A percentile compares a stretch with the other conserved stretches of the same genome.
Conservation (phyloP, 768 basidiomycete species). For the Russula earlei region DNA sequence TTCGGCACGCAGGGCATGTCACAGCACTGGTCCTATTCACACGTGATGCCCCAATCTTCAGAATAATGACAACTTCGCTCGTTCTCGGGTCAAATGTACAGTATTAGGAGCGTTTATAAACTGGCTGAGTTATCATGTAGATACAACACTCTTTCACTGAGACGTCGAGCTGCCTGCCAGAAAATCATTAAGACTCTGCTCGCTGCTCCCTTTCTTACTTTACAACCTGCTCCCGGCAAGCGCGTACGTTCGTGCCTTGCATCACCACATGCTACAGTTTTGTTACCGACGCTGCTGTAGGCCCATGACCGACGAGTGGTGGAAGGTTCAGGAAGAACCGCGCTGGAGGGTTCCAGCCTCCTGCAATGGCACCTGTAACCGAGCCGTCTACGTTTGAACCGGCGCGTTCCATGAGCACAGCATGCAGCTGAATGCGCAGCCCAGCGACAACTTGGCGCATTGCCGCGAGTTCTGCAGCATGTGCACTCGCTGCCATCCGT, state of each 20-base stretch:
- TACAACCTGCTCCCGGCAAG: background rate
- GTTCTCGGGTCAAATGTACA: too few relatives aligned
- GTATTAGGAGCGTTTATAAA: too few relatives aligned
- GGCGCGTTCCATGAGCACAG: slow-evolving; percentile 20
- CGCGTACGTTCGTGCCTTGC: background rate
- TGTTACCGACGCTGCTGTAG: background rate
- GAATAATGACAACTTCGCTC: too few relatives aligned
- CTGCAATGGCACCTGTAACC: background rate
- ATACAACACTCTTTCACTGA: too few relatives aligned
- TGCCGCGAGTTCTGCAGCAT: slow-evolving; percentile 17
- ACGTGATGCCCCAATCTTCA: too few relatives aligned
- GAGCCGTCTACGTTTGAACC: background rate
- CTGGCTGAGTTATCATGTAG: too few relatives aligned
- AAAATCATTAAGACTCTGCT: background rate
- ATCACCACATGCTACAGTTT: background rate
- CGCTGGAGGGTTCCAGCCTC: background rate
- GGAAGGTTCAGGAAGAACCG: slow-evolving; percentile 6
- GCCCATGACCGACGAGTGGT: background rate
- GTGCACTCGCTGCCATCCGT: slow-evolving; percentile 13
- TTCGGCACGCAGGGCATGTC: too few relatives aligned
- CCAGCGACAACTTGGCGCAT: slow-evolving; percentile 19
- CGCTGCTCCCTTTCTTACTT: background rate
- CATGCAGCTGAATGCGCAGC: slow-evolving; percentile 18
- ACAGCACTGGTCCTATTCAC: too few relatives aligned
- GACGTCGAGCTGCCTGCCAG: too few relatives aligned